Evolutionary conservation across 1,284 basidiomycete genomes (phyloP), one percentile per base, ranked within the genome.

Genomic region (Fomitopsis palustris): DNA sequence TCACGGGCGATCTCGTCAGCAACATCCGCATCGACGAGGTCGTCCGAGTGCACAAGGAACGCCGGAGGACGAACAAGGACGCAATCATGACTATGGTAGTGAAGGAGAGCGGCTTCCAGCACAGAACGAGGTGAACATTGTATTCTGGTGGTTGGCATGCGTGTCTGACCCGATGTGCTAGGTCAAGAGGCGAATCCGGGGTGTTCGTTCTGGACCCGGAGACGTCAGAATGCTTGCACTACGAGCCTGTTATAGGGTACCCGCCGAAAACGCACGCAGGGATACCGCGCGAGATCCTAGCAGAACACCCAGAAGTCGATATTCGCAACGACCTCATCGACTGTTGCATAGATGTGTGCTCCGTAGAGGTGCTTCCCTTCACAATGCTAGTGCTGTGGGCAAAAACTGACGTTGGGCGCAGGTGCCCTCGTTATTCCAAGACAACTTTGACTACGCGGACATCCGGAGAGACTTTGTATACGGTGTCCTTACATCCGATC

Each of bases 401-500:
- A 43, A 5, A 23, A 16, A 25, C 9, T 58, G 17, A 58, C 21
- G 37, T 38, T 21, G 23, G 29, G 25, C 35, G 16, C 66, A 94
- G 92, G 90, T 98, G 21, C 95, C 95, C 0, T 96, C 96, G 0
- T 76, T 98, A 4, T 99, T 98, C 77, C 96, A 97, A 68, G 97
- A 99, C 75, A 99, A 99, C 76, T 99, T 99, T 72, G 97, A 99
- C 76, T 99, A 97, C 71, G 88, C 90, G 52, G 92, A 95, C 73
- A 83, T 98, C 62, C 85, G 95, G 58, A 81, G 87, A 64, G 95
- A 99, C 75, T 98, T 99, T 70, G 92, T 99, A 25, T 92, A 95
- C 67, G 96, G 96, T n/a, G 87, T 99, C 47, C 81, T 99, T 60
- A 97, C 94, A 0, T 96, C 93, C 14, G 97, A 99, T 74, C 75